phyloP scores from a whole-genome alignment of 1,284 basidiomycete species.

The Naganishia liquefaciens region DNA sequence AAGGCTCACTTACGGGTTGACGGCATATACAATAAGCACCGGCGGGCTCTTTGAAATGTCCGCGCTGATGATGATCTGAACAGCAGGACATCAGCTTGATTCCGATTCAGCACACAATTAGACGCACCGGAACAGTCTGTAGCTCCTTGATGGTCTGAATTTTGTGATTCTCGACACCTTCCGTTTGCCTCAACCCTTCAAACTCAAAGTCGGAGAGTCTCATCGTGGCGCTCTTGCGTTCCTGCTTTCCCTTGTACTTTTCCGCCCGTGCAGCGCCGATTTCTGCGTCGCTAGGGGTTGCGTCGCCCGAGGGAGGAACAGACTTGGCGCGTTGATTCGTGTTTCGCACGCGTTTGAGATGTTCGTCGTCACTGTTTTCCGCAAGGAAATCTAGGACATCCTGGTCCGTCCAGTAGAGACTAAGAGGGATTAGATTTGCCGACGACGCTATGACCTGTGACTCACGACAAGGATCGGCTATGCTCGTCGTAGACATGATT shows the following conservation, averaged over 20 bases:
- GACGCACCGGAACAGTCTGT: constrained; percentile 79
- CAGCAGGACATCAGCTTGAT: constrained; percentile 19
- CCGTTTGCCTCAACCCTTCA: constrained; percentile 70
- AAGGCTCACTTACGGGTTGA: constrained; percentile 34
- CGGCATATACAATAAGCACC: constrained; percentile 55
- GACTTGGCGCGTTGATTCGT: constrained; percentile 71
- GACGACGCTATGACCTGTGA: constrained; percentile 66
- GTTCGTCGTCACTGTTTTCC: constrained; percentile 79
- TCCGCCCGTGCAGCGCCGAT: constrained; percentile 75
- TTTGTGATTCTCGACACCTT: constrained; percentile 67
- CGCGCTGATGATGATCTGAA: constrained; percentile 85
- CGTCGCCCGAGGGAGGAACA: constrained; percentile 71
- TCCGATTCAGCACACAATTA: constrained; percentile 33
- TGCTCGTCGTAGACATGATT: constrained; percentile 95
- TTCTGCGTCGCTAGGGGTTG: constrained; percentile 46
- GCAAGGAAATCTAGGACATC: constrained; percentile 94
- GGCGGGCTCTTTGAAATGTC: constrained; percentile 92
- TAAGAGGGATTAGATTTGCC: constrained; percentile 31
- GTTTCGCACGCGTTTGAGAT: constrained; percentile 86
- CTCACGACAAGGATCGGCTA: constrained; percentile 66
- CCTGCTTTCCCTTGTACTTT: constrained; percentile 57
- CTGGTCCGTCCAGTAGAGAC: constrained; percentile 70
- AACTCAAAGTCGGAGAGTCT: constrained; percentile 61
- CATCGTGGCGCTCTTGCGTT: constrained; percentile 27
- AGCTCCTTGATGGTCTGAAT: constrained; percentile 90